Percentiles rank a stretch among this genome's conserved stretches.
Conservation (phyloP, 768 basidiomycete genomes). For the Rhodotorula kratochvilovae region DNA sequence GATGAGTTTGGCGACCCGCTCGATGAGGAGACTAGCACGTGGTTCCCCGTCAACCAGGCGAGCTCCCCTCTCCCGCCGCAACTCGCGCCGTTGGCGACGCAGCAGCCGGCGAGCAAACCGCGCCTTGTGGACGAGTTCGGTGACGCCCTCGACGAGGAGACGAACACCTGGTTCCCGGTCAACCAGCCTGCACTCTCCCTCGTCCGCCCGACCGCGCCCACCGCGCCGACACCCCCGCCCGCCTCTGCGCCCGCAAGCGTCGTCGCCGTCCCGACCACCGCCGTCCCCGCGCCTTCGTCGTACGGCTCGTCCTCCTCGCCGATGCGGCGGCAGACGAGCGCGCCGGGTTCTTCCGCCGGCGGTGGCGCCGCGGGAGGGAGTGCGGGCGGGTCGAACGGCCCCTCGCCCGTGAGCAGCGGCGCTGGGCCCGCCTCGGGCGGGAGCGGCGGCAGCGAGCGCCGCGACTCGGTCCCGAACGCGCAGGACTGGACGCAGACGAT, state of each 20-base stretch:
- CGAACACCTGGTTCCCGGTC: conserved; percentile 31
- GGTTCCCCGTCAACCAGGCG: conserved; percentile 23
- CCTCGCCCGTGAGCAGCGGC: neutral
- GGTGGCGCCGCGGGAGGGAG: neutral
- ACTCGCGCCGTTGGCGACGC: neutral
- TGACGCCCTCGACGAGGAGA: conserved; percentile 27
- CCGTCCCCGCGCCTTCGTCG: conserved; percentile 9
- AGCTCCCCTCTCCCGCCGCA: neutral
- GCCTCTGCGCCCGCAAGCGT: neutral
- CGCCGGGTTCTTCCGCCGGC: neutral
- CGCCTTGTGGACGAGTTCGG: conserved; percentile 9
- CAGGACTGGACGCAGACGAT: conserved; percentile 33
- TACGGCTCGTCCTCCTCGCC: conserved; percentile 17
- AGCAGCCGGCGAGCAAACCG: neutral
- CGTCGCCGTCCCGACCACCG: neutral
- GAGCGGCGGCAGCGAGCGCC: neutral
- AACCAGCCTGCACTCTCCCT: neutral
- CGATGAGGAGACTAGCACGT: conserved; percentile 27
- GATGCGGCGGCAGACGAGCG: conserved; percentile 22
- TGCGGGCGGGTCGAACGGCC: neutral
- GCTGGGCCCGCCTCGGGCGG: neutral
- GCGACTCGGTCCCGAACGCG: conserved; percentile 20
- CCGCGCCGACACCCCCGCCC: neutral
- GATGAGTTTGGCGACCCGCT: conserved; percentile 28
- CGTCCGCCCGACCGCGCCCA: neutral